phyloP scores from a whole-genome alignment of 495 filamentous ascomycete genomes.

The Emericellopsis terricola region DNA sequence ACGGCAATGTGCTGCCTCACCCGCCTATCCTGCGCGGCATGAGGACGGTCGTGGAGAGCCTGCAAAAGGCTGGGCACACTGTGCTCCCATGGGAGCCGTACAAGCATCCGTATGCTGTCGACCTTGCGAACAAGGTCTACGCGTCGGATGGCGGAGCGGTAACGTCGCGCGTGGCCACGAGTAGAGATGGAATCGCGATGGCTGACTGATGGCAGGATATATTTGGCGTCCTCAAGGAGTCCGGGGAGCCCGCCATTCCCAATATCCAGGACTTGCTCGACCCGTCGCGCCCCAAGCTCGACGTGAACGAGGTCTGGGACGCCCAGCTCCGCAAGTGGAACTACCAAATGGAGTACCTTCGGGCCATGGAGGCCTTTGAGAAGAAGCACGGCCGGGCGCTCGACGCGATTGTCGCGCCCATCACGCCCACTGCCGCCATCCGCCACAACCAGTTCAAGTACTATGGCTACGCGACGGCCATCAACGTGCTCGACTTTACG shows the following conservation, averaged over 20 bases:
- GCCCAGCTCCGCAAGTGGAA: neutral
- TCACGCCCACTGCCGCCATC: constrained; percentile 17
- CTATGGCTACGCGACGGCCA: constrained; percentile 12
- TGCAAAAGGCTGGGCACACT: constrained; percentile 24
- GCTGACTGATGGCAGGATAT: neutral
- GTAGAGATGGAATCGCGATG: too few relatives aligned
- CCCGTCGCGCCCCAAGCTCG: neutral
- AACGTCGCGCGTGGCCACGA: too few relatives aligned
- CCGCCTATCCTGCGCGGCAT: constrained; percentile 48
- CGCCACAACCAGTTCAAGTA: constrained; percentile 17
- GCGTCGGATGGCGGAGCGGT: neutral
- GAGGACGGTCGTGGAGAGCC: constrained; percentile 28
- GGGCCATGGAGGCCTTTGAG: neutral
- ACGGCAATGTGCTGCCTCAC: constrained; percentile 49
- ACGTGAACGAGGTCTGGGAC: neutral
- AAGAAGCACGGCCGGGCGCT: constrained; percentile 1
- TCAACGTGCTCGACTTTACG: constrained; percentile 23
- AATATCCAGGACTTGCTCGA: neutral
- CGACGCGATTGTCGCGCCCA: constrained; percentile 20
- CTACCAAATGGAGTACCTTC: neutral
- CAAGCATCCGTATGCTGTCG: constrained; percentile 38
- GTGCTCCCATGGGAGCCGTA: constrained; percentile 50
- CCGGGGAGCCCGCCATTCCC: neutral
- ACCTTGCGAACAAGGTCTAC: constrained; percentile 11
- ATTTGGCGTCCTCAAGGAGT: neutral